phyloP scores from a whole-genome alignment of 768 basidiomycete genomes.

The Trametes meyenii region DNA sequence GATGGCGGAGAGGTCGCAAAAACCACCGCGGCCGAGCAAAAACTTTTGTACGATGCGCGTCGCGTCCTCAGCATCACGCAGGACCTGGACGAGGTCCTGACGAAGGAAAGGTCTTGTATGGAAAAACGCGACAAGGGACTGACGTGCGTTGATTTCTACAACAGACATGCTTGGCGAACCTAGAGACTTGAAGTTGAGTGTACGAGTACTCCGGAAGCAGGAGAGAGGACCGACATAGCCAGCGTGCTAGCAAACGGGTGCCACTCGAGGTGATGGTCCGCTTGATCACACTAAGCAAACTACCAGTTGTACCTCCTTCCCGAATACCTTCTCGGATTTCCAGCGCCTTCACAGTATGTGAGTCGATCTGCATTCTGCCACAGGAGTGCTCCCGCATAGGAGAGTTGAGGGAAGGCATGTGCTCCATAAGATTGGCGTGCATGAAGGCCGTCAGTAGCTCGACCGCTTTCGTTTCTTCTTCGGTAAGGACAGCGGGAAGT shows the following conservation, averaged over 20 bases:
- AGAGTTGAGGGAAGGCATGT: constrained; percentile 65
- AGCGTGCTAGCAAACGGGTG: constrained; percentile 70
- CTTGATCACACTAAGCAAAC: constrained; percentile 72
- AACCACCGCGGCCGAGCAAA: constrained; percentile 65
- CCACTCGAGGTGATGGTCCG: constrained; percentile 80
- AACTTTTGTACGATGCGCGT: constrained; percentile 80
- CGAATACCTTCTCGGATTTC: constrained; percentile 78
- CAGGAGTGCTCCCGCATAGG: constrained; percentile 59
- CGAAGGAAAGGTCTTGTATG: constrained; percentile 60
- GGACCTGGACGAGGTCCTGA: constrained; percentile 56
- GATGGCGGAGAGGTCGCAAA: constrained; percentile 66
- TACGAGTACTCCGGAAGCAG: constrained; percentile 4
- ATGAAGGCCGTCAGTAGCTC: constrained; percentile 66
- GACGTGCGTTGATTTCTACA: constrained; percentile 69
- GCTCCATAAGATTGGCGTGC: constrained; percentile 69
- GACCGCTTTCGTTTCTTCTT: constrained; percentile 59
- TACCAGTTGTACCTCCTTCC: constrained; percentile 75
- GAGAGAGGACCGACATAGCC: constrained; percentile 62
- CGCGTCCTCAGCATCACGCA: constrained; percentile 68
- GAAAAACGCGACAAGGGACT: constrained; percentile 78
- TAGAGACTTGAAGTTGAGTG: constrained; percentile 31
- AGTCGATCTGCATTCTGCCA: constrained; percentile 85
- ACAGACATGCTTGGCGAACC: constrained; percentile 84
- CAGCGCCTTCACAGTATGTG: constrained; percentile 85
- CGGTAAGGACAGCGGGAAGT: constrained; percentile 26